A percentile compares a stretch with the other conserved stretches of the same genome.
Conservation (phyloP, 129 eudicot species). For the Lactuca sativa region DNA sequence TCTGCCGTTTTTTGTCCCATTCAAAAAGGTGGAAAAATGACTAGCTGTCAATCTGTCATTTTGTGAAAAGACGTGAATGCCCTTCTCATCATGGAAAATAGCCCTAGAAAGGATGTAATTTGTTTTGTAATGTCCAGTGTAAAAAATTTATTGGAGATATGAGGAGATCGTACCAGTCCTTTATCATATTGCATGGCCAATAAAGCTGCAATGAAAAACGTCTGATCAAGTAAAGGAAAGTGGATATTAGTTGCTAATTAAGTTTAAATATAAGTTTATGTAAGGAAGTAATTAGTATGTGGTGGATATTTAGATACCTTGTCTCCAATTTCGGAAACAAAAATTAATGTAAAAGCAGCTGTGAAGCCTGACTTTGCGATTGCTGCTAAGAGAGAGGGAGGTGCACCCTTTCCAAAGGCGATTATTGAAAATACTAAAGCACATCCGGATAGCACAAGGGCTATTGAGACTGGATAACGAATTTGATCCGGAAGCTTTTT, state of each 20-base stretch:
- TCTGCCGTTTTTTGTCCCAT: too few relatives aligned
- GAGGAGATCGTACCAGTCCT: conserved; percentile 69
- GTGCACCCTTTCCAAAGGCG: conserved; percentile 69
- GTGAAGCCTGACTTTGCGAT: conserved; percentile 96
- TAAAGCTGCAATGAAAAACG: conserved; percentile 96
- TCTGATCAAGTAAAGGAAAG: conserved; percentile 57
- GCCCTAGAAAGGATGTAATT: too few relatives aligned
- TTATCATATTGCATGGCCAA: conserved; percentile 94
- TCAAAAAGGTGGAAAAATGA: too few relatives aligned
- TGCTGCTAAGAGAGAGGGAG: conserved; percentile 77
- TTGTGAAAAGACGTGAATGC: too few relatives aligned
- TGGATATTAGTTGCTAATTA: conserved; percentile 25
- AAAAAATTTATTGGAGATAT: background rate
- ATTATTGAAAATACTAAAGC: conserved; percentile 67
- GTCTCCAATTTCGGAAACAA: conserved; percentile 97
- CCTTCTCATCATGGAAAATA: too few relatives aligned
- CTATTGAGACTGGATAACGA: conserved; percentile 75
- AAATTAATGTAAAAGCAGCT: conserved; percentile 85
- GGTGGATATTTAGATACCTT: conserved; percentile 48
- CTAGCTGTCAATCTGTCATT: too few relatives aligned
- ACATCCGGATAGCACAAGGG: conserved; percentile 76
- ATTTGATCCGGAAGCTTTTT: conserved; percentile 56
- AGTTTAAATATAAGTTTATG: conserved; percentile 19
- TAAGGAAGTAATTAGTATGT: conserved; percentile 5
- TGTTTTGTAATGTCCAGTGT: background rate